These are phyloP conservation scores for Tagetes patula DNA, from an alignment of 129 eudicot species.

Conservation along the genomic window DNA sequence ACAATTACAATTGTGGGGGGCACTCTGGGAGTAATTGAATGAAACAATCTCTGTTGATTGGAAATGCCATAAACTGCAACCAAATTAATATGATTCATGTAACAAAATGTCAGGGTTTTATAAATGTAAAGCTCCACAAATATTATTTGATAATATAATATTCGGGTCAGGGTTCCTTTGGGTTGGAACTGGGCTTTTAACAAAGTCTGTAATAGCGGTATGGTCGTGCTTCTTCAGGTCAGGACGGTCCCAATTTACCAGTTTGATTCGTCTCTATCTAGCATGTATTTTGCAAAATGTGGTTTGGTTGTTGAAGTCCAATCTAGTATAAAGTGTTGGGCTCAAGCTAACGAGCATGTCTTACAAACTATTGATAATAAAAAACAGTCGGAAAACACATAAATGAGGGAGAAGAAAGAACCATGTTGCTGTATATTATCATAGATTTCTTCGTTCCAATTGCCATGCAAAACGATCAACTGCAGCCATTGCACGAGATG, in stretches of 20 bases:
- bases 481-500: conserved; percentile 85
- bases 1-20: not conserved
- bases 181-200: not conserved
- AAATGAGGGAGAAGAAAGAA: not conserved
- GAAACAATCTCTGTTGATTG: not conserved
- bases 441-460: conserved; percentile 62
- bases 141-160: not conserved
- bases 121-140: not conserved
- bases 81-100: not conserved
- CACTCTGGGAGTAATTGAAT: not conserved
- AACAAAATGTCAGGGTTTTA: not conserved
- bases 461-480: conserved; percentile 70
- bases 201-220: not conserved
- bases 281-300: not conserved
- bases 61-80: not conserved
- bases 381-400: not conserved
- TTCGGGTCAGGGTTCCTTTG: not conserved
- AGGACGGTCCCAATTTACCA: not conserved
- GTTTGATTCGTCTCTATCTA: not conserved
- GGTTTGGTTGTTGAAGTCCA: not conserved
- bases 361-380: conserved; percentile 1
- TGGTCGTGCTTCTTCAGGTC: not conserved
- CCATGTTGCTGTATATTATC: conserved; percentile 25
- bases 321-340: not conserved
- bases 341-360: not conserved